Base-by-base conservation (phyloP, 2,329 filamentous ascomycete species). In the Basipetospora chlamydospora region DNA sequence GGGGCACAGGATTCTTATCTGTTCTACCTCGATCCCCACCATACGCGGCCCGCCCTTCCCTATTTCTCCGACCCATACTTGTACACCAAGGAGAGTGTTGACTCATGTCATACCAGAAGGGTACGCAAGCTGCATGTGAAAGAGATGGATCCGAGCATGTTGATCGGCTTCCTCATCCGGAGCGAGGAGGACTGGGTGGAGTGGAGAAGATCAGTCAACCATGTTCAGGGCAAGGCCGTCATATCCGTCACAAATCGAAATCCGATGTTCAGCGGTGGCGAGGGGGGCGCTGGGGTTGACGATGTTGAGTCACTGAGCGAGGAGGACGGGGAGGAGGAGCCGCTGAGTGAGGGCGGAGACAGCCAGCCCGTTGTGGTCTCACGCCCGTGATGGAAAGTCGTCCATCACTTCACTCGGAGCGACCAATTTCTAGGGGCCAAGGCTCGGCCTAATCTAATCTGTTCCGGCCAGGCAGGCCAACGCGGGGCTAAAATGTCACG, bases 91-190 rank as follows among this genome's bases (percentile, higher is more conserved):
- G 79, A 83, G 46, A 86, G 96, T 40, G 54, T 94, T 12, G 72
- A 79, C 38, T 80, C 80, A 1, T 95, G 85, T 50, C 88, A 98
- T 53, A 96, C 87, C 1, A 73, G 83, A 35, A 77, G 88, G 33
- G 61, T 98, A 13, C 76, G 88, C 26, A 73, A 81, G 39, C 67
- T 98, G 21, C 79, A 90, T 46, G 70, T 98, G 33, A 76, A 77
- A 41, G 87, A 96, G 51, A 90, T 98, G 83, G 90, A 98, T 49
- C 90, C 90, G 0, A 95, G 86, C 50, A 98, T 98, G 90, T 62
- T 98, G 28, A 83, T 98, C 44, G 88, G 85, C 4, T 96, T 96
- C 49, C 60, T 98, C 25, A 86, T 98, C 42, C 72, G 69, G 28
- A 74, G 82, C 40, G 77, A 88, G 47, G 69, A 77, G 29, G 90